A percentile compares a stretch with the other conserved stretches of the same genome.
phyloP scores from a whole-genome alignment of 768 basidiomycete species.

The Myochromella boudieri region DNA sequence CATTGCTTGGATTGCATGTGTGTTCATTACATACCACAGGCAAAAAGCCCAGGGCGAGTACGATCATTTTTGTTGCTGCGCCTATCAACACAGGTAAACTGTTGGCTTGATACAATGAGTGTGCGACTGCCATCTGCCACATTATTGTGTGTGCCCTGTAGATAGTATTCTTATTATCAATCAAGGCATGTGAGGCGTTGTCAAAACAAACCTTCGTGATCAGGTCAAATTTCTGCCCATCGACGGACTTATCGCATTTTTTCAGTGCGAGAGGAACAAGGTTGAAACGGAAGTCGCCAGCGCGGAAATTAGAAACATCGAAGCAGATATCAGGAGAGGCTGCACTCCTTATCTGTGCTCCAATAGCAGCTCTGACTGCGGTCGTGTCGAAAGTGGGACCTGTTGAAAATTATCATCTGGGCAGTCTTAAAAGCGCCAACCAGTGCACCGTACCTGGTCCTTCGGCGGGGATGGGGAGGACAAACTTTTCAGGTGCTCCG shows the following conservation, averaged over 20 bases:
- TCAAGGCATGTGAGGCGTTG: background rate
- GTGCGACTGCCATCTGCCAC: constrained; percentile 22
- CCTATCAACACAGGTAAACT: constrained; percentile 27
- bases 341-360: constrained; percentile 19
- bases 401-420: constrained; percentile 1
- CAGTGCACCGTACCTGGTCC: constrained; percentile 14
- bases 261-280: constrained; percentile 28
- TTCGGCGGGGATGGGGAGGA: constrained; percentile 18
- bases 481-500: constrained; percentile 14
- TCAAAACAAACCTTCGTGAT: constrained; percentile 23
- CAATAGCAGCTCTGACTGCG: constrained; percentile 22
- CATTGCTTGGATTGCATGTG: background rate
- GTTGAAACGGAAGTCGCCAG: constrained; percentile 30
- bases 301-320: constrained; percentile 29
- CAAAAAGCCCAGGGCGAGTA: constrained; percentile 27
- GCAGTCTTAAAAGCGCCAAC: too few species aligned
- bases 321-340: constrained; percentile 25
- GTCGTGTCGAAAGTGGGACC: constrained; percentile 23
- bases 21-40: constrained; percentile 18
- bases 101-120: constrained; percentile 29
- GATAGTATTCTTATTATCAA: too few species aligned
- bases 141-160: constrained; percentile 29
- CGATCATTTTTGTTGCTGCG: constrained; percentile 24
- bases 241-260: constrained; percentile 24
- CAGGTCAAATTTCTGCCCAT: constrained; percentile 32